phyloP scores from a whole-genome alignment of 164 flowering plant genomes.

The Saururus chinensis region DNA sequence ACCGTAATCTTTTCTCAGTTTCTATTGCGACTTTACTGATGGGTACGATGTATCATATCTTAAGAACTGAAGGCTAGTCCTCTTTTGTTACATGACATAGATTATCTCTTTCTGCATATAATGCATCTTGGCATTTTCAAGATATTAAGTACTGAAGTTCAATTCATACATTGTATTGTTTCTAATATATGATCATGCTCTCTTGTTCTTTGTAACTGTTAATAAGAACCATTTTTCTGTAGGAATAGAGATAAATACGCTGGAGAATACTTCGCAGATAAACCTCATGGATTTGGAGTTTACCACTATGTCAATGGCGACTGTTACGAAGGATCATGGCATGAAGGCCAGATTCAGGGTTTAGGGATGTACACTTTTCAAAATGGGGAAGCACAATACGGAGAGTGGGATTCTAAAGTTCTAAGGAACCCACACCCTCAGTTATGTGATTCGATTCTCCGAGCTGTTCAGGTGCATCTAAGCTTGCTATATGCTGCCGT shows the following conservation, averaged over 20 bases:
- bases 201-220: too few species aligned
- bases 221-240: not conserved
- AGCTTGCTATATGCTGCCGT: not conserved
- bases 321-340: conserved; percentile 95
- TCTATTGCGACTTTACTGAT: too few species aligned
- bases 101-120: too few species aligned
- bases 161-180: too few species aligned
- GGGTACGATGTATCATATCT: too few species aligned
- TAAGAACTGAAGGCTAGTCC: too few species aligned
- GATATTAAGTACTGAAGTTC: too few species aligned
- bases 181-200: too few species aligned
- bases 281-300: conserved; percentile 91
- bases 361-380: conserved; percentile 83
- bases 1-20: too few species aligned
- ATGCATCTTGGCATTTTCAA: too few species aligned
- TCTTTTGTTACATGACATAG: too few species aligned
- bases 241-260: conserved; percentile 90
- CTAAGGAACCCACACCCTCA: conserved; percentile 45
- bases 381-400: conserved; percentile 60
- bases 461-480: conserved; percentile 62
- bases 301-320: conserved; percentile 93
- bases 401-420: conserved; percentile 74
- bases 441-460: conserved; percentile 41
- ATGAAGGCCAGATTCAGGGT: conserved; percentile 94
- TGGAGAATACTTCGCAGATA: conserved; percentile 96